Base-by-base conservation (phyloP, 768 basidiomycete species). In the Ephemerocybe angulata region DNA sequence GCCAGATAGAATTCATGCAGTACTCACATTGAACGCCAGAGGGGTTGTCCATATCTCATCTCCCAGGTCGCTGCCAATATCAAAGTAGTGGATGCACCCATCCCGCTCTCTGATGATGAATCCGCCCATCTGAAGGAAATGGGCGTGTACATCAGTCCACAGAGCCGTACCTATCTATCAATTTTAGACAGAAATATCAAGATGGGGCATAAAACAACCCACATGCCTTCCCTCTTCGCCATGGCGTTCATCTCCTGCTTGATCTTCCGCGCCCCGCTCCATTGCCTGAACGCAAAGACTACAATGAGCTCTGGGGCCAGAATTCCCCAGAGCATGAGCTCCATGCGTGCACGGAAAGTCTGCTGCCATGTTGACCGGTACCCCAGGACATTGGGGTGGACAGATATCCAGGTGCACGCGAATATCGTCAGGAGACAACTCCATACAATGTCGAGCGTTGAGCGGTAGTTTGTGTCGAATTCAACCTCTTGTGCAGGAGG, bases 361-460 rank as follows among this genome's bases (percentile, higher is more conserved):
- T 22, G 12, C 48, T 52, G 51, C 27, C 37, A 17, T 2, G 54
- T 48, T 12, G 53, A 41, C 37, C 56, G 7, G 24, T 54, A 55
- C 1, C 52, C 50, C 1, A 60, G 54, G 10, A 61, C 50, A 28
- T 65, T 61, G 13, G 60, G 63, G 44, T 64, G 63, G 17, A 61
- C 60, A 0, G 63, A 58, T 10, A 64, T 53, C 63, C 63, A 64
- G 1, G 61, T 61, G 47, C 60, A 64, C 0, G 58, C 58, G 13
- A 62, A 61, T 10, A 63, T 59, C 3, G 63, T 65, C 0, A 57
- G 40, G 5, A 63, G 31, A 29, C 60, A 65, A 19, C 60, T 58
- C 60, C 53, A 62, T 5, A 65, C 22, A 31, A 65, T 58, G 19
- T 65, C 57, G 21, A 29, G n/a, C 3, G 53, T 54, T 28, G 53